Percentiles rank a stretch among this genome's conserved stretches.
These are phyloP conservation scores for Solanum dulcamara DNA, from an alignment of 257 asterid species.

Conservation along the genomic window DNA sequence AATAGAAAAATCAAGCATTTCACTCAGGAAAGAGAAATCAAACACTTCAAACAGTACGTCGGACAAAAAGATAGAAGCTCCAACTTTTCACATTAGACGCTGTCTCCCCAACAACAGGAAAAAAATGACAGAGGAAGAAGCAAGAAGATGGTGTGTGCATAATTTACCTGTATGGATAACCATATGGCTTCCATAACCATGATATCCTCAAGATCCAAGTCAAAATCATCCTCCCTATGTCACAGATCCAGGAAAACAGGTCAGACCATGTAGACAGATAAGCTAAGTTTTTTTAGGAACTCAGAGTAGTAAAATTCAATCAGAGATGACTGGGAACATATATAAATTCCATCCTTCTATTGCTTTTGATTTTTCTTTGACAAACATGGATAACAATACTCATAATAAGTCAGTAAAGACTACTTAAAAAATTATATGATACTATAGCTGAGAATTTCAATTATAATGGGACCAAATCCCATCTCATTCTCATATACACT, in stretches of 20 bases:
- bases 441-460: neutral
- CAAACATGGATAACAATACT: neutral
- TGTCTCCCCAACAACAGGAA: neutral
- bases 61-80: neutral
- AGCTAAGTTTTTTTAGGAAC: neutral
- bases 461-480: neutral
- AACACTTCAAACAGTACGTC: neutral
- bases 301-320: neutral
- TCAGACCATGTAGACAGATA: neutral
- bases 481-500: neutral
- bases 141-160: neutral
- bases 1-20: neutral
- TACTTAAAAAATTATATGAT: neutral
- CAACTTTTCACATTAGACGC: neutral
- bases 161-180: constrained; percentile 86
- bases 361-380: neutral
- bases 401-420: neutral
- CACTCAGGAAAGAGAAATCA: neutral
- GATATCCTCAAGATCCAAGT: constrained; percentile 94
- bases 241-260: neutral
- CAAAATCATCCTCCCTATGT: constrained; percentile 81
- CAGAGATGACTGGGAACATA: neutral
- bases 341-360: neutral
- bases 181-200: constrained; percentile 99
- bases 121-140: neutral